These are phyloP conservation scores for Plasmodium billcollinsi DNA, from an alignment of 169 alveolate genomes.

Conservation along the genomic window DNA sequence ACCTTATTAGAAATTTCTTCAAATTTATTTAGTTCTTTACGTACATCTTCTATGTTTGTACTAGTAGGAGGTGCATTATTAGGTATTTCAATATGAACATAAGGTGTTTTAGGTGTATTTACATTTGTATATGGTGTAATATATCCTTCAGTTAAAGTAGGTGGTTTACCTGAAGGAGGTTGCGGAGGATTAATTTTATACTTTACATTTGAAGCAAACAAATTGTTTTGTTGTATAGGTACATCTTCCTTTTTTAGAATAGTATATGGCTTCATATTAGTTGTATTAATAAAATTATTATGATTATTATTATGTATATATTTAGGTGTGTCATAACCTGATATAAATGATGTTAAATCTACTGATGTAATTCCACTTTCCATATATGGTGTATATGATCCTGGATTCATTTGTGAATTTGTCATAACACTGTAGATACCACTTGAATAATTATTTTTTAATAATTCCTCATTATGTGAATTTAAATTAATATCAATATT, in stretches of 20 bases:
- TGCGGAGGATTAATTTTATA: constrained; percentile 59
- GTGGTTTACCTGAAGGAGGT: background rate
- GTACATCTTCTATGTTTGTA: constrained; percentile 38
- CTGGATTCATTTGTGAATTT: constrained; percentile 31
- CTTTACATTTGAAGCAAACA: constrained; percentile 49
- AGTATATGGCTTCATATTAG: constrained; percentile 59
- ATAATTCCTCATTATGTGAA: constrained; percentile 30
- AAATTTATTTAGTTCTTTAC: constrained; percentile 68
- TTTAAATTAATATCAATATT: constrained; percentile 23
- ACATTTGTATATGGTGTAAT: constrained; percentile 37
- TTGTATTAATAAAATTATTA: constrained; percentile 26
- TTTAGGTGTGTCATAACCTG: constrained; percentile 75
- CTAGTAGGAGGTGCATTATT: constrained; percentile 9
- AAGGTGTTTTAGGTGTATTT: constrained; percentile 35
- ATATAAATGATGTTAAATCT: constrained; percentile 61
- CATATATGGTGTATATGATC: constrained; percentile 66
- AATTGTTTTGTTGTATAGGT: constrained; percentile 32
- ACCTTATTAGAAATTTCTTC: constrained; percentile 83
- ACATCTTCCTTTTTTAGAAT: constrained; percentile 58
- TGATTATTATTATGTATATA: constrained; percentile 19
- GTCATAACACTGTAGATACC: constrained; percentile 69
- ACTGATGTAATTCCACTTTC: constrained; percentile 65
- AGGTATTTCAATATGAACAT: constrained; percentile 23
- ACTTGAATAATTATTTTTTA: constrained; percentile 31
- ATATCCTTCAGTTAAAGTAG: constrained; percentile 38